Base-by-base conservation (phyloP, 2,329 filamentous ascomycete species). In the Hymenoscyphus repandus region DNA sequence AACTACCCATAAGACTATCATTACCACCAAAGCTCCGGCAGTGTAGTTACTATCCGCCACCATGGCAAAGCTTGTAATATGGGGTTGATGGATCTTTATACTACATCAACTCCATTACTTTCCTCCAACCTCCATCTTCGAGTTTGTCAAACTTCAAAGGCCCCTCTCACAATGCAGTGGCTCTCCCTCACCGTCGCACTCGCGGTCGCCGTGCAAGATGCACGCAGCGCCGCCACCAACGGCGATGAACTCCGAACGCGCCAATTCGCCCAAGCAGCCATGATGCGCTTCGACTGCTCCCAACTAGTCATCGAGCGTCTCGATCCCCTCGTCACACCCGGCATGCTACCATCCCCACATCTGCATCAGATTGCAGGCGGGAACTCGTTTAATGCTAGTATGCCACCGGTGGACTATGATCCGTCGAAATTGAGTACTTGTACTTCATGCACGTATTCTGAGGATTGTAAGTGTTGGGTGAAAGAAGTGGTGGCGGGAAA, bases 251-350 rank as follows among this genome's bases (percentile, higher is more conserved):
- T 51, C 17, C 37, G 34, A 7, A 46, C 45, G 12, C 42, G 49
- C 10, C 49, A 51, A 37, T 36, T 22, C 38, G 42, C 48, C 10
- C 30, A 32, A 22, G 48, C 49, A 17, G 49, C 49, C 7, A 51
- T 51, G 49, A 47, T 51, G 44, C 43, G 49, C 12, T 51, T 51
- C 18, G 43, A 47, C 32, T 51, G 49, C 32, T 47, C 49, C 6
- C 43, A 51, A 32, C 44, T 51, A 1, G 49, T 51, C 11, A 47
- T 51, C 13, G 49, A 51, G n/a, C 49, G 49, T 12, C 6, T 51
- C 32, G 49, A 51, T 36, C 49, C 49, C 12, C 31, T 51, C 5
- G 49, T 51, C 9, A 42, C 47, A 38, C 49, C 49, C 2, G 39
- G 39, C 6, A 10, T 41, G 6, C 17, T 30, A 7, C 49, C 43